phyloP scores from a whole-genome alignment of 2,329 filamentous ascomycete genomes.

The Sporothrix schenckii region DNA sequence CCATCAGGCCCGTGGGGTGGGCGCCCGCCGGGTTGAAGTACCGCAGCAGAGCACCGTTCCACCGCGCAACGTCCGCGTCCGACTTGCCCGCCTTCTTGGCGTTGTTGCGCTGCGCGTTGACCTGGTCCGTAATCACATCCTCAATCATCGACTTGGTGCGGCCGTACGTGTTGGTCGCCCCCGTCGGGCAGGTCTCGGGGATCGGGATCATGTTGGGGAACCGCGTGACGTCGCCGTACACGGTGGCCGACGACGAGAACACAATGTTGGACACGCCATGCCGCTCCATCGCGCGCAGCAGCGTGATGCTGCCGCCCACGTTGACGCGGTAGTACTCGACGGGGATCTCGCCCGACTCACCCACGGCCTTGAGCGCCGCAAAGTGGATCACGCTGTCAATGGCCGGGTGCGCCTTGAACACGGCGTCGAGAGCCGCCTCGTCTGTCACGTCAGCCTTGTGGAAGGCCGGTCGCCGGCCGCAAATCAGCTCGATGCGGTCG shows the following conservation, averaged over 20 bases:
- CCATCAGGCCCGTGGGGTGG: slow-evolving; percentile 95
- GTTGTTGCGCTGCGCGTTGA: slow-evolving; percentile 84
- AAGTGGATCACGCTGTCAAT: slow-evolving; percentile 99
- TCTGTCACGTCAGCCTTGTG: slow-evolving; percentile 87
- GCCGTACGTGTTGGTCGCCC: slow-evolving; percentile 96
- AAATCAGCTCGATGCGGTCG: slow-evolving; percentile 93
- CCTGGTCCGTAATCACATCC: slow-evolving; percentile 84
- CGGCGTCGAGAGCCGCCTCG: slow-evolving; percentile 77
- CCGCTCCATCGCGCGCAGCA: slow-evolving; percentile 83
- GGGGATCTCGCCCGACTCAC: slow-evolving; percentile 90
- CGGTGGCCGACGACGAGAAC: slow-evolving; percentile 96
- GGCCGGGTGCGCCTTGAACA: slow-evolving; percentile 85
- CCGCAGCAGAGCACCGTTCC: slow-evolving; percentile 89
- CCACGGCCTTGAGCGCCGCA: slow-evolving; percentile 95
- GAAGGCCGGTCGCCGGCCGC: slow-evolving; percentile 83
- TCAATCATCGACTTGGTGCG: slow-evolving; percentile 95
- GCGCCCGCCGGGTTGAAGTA: slow-evolving; percentile 98
- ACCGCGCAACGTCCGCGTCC: slow-evolving; percentile 73
- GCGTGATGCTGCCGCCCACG: slow-evolving; percentile 85
- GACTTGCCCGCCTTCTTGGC: slow-evolving; percentile 77
- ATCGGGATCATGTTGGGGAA: slow-evolving; percentile 99
- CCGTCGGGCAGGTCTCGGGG: slow-evolving; percentile 92
- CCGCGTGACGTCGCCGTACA: slow-evolving; percentile 96
- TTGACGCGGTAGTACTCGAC: slow-evolving; percentile 98
- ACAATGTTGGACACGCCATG: slow-evolving; percentile 96